Evolutionary conservation across 1,284 basidiomycete species (phyloP).

Genomic region (Amylostereum areolatum): DNA sequence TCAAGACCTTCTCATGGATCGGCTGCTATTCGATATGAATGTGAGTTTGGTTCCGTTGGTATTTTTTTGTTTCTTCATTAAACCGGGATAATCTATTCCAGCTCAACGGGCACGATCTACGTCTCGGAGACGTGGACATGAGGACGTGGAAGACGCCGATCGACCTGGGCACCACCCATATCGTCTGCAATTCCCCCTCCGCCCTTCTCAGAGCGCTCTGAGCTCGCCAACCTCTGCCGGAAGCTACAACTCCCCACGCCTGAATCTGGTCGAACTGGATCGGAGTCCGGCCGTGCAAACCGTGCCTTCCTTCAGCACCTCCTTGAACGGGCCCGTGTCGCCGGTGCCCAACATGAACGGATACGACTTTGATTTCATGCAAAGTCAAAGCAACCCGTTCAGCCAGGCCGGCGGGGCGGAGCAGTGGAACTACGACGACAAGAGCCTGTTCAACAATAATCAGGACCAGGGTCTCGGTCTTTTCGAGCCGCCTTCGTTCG

Average conservation of each 20-base stretch:
- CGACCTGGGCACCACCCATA: conserved; percentile 28
- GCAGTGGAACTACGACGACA: conserved; percentile 25
- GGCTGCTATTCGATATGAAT: conserved; percentile 59
- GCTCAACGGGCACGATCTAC: conserved; percentile 67
- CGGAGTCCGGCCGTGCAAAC: conserved; percentile 18
- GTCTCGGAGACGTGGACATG: conserved; percentile 65
- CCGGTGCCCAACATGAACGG: conserved; percentile 12
- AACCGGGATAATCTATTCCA: conserved; percentile 18
- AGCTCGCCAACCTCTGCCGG: conserved; percentile 70
- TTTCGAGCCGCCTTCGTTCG: conserved; percentile 10
- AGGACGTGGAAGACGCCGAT: conserved; percentile 47
- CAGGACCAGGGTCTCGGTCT: conserved; percentile 1
- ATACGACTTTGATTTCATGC: conserved; percentile 10
- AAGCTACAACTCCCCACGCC: conserved; percentile 57
- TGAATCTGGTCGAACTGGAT: conserved; percentile 32
- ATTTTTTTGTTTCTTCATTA: conserved; percentile 2
- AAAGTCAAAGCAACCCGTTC: conserved; percentile 6
- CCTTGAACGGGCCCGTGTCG: conserved; percentile 23
- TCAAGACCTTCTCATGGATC: conserved; percentile 57
- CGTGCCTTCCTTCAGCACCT: conserved; percentile 10
- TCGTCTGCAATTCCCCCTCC: conserved; percentile 14
- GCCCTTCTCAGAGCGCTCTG: conserved; percentile 48
- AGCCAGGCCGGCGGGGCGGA: neutral
- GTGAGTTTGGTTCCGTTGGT: conserved; percentile 34
- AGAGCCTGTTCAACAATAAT: conserved; percentile 1